A percentile compares a stretch with the other conserved stretches of the same genome.
Evolutionary conservation across 148 eudicot species (phyloP).

Genomic region (Rheum nobile): DNA sequence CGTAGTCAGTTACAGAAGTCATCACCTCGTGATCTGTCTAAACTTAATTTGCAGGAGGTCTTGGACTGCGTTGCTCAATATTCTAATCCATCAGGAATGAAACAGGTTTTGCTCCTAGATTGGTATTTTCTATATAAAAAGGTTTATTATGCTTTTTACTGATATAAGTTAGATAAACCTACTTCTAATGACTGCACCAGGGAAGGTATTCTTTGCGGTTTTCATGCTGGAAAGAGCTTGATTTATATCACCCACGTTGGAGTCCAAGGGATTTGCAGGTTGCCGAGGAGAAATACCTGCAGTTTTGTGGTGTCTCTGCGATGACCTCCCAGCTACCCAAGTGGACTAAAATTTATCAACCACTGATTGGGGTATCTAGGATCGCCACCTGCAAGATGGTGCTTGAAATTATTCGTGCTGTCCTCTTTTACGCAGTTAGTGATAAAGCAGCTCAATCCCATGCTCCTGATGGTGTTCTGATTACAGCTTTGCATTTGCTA

Average conservation of each 20-base stretch:
- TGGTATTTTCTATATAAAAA: background rate
- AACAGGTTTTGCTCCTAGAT: constrained; percentile 49
- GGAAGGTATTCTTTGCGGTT: constrained; percentile 78
- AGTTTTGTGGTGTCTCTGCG: constrained; percentile 72
- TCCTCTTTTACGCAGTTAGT: constrained; percentile 53
- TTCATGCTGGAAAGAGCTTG: constrained; percentile 80
- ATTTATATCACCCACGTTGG: constrained; percentile 94
- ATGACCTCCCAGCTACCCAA: constrained; percentile 70
- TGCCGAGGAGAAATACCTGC: constrained; percentile 87
- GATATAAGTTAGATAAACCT: background rate
- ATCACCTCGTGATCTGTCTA: constrained; percentile 72
- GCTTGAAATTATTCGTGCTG: constrained; percentile 62
- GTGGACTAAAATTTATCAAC: constrained; percentile 71
- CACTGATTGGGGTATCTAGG: constrained; percentile 60
- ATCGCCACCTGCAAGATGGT: constrained; percentile 72
- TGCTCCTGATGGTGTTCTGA: constrained; percentile 76
- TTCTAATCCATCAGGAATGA: constrained; percentile 85
- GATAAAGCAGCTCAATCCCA: constrained; percentile 51
- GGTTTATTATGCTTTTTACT: background rate
- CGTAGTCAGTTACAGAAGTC: constrained; percentile 88
- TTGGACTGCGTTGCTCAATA: constrained; percentile 66
- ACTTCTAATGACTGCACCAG: constrained; percentile 23
- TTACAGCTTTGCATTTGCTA: constrained; percentile 77
- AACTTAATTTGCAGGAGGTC: constrained; percentile 58
- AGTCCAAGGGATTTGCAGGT: constrained; percentile 76